Base-by-base conservation (phyloP, 148 eudicot genomes). In the Silene latifolia region DNA sequence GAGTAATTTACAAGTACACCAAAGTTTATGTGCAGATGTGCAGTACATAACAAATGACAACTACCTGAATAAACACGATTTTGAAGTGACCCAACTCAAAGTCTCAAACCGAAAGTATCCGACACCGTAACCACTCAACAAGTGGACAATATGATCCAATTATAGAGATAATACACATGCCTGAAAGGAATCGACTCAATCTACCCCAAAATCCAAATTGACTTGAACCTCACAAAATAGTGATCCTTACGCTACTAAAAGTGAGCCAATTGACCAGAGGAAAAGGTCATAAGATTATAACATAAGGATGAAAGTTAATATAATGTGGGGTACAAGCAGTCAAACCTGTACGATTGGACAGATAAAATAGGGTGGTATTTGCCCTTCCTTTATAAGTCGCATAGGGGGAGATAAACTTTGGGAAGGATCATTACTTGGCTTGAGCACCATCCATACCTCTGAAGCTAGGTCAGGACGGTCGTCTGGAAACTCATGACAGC, bases 361-460 rank as follows among this genome's bases (percentile, higher is more conserved):
- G 27, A 8, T 67, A 51, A 44, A 67, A 44, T 67, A 67, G 20
- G 71, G 4, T 9, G 71, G 71, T 42, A 67, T 42, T 42, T 11
- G 71, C 15, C 44, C 71, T 19, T 67, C 71, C 19, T 19, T 19
- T 54, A 44, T 21, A 42, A n/a, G 54, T 24, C 71, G 48, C 44
- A 42, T 53, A 8, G 71, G 54, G 10, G 19, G 21, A 14, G 84
- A 15, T 17, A 71, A 82, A 63, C 71, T 76, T 58, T 87, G 85
- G 72, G 90, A 83, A 3, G 90, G 88, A 69, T 65, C 77, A 64
- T 80, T 79, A 85, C 85, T 86, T 1, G 86, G 87, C 69, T 90
- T 86, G 18, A 93, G 89, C 58, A 85, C 79, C 83, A 88, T 81
- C 94, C 87, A 88, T 6, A 87, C 92, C 65, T 92, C 97, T 0